These are phyloP conservation scores for Usnea hakonensis DNA, from an alignment of 495 filamentous ascomycete species.

Conservation along the genomic window DNA sequence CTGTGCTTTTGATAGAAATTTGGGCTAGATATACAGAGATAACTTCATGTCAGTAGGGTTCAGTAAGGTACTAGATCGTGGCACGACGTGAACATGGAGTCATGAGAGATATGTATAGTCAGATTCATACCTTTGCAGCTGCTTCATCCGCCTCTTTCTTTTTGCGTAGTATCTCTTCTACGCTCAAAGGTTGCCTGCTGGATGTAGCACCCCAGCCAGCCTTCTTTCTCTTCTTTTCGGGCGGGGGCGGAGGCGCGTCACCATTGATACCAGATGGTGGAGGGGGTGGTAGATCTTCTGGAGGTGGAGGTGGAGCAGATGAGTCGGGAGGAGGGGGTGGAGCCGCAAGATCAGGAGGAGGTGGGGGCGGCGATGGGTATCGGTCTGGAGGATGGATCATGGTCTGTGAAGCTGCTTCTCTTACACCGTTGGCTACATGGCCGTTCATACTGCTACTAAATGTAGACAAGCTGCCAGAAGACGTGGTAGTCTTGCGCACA, in stretches of 20 bases:
- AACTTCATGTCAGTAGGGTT: constrained; percentile 27
- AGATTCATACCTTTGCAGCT: constrained; percentile 55
- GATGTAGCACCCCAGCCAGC: constrained; percentile 42
- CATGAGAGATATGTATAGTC: not conserved
- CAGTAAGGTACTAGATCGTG: constrained; percentile 22
- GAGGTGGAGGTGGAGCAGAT: constrained; percentile 53
- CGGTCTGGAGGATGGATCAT: not conserved
- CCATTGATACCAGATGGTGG: constrained; percentile 35
- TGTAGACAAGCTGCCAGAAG: not conserved
- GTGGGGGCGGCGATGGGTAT: constrained; percentile 2
- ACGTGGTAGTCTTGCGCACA: not conserved
- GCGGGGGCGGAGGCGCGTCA: constrained; percentile 29
- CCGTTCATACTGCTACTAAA: not conserved
- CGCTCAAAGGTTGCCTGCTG: constrained; percentile 50
- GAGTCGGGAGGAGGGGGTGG: constrained; percentile 30
- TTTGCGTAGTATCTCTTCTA: constrained; percentile 69
- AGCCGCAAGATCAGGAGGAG: constrained; percentile 14
- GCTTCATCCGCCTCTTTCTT: constrained; percentile 74
- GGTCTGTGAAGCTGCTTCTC: not conserved
- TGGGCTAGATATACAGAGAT: constrained; percentile 59
- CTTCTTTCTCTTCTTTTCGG: constrained; percentile 43
- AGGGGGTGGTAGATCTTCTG: constrained; percentile 49
- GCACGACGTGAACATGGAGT: constrained; percentile 22
- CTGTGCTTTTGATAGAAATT: constrained; percentile 85
- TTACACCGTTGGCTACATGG: constrained; percentile 5